Conservation (phyloP, 2,329 filamentous ascomycete species). For the Zarea fungicola region DNA sequence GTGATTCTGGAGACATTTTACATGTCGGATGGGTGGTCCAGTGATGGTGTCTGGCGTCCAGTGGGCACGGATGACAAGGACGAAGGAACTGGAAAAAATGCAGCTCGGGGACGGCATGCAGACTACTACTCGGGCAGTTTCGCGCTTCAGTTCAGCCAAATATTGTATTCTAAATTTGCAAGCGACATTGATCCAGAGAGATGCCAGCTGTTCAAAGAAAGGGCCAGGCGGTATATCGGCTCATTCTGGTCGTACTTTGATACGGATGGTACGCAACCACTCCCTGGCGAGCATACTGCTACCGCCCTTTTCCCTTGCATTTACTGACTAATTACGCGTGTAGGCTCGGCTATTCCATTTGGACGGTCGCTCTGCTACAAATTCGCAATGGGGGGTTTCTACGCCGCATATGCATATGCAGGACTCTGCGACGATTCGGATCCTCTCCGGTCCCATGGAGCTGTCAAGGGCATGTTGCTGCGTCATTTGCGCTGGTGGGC, state of each 20-base stretch:
- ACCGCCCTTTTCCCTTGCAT: too few species aligned
- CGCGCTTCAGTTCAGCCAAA: conserved; percentile 46
- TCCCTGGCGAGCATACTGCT: too few species aligned
- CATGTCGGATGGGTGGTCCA: conserved; percentile 40
- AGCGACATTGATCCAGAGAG: conserved; percentile 34
- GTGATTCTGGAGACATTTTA: conserved; percentile 41
- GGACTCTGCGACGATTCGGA: conserved; percentile 31
- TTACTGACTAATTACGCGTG: too few species aligned
- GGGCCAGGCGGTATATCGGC: conserved; percentile 35
- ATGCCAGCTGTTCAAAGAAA: conserved; percentile 29
- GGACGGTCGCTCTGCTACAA: conserved; percentile 47
- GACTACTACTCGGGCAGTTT: conserved; percentile 52
- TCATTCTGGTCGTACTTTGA: conserved; percentile 46
- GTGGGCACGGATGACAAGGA: conserved; percentile 15
- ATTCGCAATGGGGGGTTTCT: conserved; percentile 46
- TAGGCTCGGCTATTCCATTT: conserved; percentile 47
- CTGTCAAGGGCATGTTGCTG: conserved; percentile 43
- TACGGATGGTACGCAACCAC: conserved; percentile 29
- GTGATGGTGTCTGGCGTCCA: conserved; percentile 39
- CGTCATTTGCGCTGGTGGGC: conserved; percentile 48
- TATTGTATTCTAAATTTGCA: conserved; percentile 41
- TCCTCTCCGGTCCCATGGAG: conserved; percentile 32
- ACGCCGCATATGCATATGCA: conserved; percentile 39
- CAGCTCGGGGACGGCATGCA: conserved; percentile 31
- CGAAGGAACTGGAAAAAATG: conserved; percentile 13